Base-by-base conservation (phyloP, 139 green algal species). In the Cymbomonas tetramitiformis region DNA sequence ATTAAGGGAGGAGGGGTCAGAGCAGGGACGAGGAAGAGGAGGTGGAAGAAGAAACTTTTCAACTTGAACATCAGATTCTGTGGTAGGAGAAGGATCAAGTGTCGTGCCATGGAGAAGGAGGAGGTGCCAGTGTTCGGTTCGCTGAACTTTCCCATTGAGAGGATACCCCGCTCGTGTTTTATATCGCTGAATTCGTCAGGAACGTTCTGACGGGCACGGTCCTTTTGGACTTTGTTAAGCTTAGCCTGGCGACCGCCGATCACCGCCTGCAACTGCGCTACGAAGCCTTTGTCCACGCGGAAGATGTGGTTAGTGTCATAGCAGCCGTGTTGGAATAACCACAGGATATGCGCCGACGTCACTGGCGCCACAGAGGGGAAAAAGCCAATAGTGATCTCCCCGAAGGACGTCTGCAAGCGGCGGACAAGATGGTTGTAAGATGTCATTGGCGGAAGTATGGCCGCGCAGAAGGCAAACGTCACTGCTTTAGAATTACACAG, bases 291-390 rank as follows among this genome's bases (percentile, higher is more conserved):
- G 66, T 96, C 86, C 10, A 77, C 67, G 3, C 79, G 38, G 68
- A 93, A 92, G 23, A 93, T 80, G 51, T 93, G 73, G 58, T 92
- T 90, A 21, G 65, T 80, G 40, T 76, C 85, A 74, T 93, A 94
- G 0, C 58, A 55, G 2, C 83, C 87, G 15, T 93, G 56, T 19
- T 72, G 51, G 0, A 67, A 72, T 5, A 90, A 61, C 12, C 73
- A 71, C 28, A 84, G 71, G 40, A 95, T 93, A 70, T 93, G 86
- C 0, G 39, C 55, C 0, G 64, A 68, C 5, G 86, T 94, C 2
- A 76, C 55, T 1, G 86, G 86, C 0, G 86, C 86, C 2, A 86
- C 69, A 23, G 75, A 41, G 4, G 71, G 68, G 30, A 72, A 86
- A 55, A 91, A 86, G 3, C 41, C 80, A 30, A 94, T 72, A 40